Evolutionary conservation across 2,329 filamentous ascomycete genomes (phyloP), one percentile per base, ranked within the genome.

Genomic region (Apiospora saccharicola): DNA sequence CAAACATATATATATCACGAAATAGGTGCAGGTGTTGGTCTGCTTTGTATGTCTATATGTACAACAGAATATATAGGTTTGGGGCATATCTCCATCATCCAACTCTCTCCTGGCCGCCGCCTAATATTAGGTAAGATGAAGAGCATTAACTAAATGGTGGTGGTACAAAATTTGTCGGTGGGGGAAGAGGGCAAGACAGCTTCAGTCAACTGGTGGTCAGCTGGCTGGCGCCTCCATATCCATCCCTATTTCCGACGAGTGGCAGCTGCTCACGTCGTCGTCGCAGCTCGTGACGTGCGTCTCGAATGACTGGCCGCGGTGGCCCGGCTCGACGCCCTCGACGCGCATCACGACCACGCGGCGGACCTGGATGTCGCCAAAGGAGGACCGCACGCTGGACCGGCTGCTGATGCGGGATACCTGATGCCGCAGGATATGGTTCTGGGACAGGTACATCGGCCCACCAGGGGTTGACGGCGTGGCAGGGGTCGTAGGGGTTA

Each of bases 271-370:
- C 34, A 41, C 57, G 57, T 64, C 57, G 57, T 64, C 57, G 8
- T 64, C 57, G 34, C 57, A 64, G 22, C 57, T 68, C n/a, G 67
- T 68, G n/a, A 70, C 68, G 34, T 53, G 68, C 16, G 68, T 70
- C 37, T 70, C 68, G 30, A 57, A 57, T 10, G 68, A 70, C 30
- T 70, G 68, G 22, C 68, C 68, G 3, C 46, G 26, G 47, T 57
- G 68, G 12, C 68, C 68, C 14, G 30, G 46, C 24, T 70, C 68
- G 44, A 69, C 19, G 67, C 44, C 67, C 44, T 69, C 67, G 30
- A 70, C 68, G 22, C 68, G 68, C 46, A 70, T 22, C 47, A 70
- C 47, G 19, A 70, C 68, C 4, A 53, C 68, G 12, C 68, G 30
- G 26, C 47, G 68, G 14, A 70, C 49, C 47, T 43, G 47, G 24